Evolutionary conservation across 305 asterid genomes (phyloP), one percentile per base, ranked within the genome.

Genomic region (Fraxinus sp.): DNA sequence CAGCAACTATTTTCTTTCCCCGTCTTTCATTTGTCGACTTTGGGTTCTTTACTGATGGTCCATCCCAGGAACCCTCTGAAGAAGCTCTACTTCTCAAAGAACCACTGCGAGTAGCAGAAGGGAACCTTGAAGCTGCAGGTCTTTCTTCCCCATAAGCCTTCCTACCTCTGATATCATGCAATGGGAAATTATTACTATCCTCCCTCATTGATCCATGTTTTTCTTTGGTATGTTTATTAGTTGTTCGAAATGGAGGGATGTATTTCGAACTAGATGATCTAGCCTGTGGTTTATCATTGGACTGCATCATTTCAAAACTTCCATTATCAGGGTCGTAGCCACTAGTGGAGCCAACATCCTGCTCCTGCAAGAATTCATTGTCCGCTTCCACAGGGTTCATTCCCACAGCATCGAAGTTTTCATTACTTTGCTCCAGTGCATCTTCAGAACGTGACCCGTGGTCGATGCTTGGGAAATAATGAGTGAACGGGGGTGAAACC

Each of bases 11-110:
- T 86, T 91, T 95, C 87, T 92, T 95, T 41, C 95, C 98, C 76
- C 95, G 82, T 82, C 88, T 94, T 80, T 92, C 98, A 85, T 88
- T 94, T 24, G 89, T 62, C 20, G 96, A 88, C 84, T 91, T 93
- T 77, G 94, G 83, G 16, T 82, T 83, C 90, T 90, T 93, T 52
- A 83, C 89, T 1, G 97, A 88, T 32, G 92, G 90, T 55, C 95
- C 98, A 76, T 95, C 97, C 98, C 98, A 95, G 78, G 98, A 97
- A 90, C 97, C 90, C 89, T 97, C 98, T 11, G 98, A 95, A 81
- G 99, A 94, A 62, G 97, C 89, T 89, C 91, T 92, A 82, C 98
- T 94, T 89, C 97, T 92, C 76, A 90, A 77, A 36, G 99, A 88
- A 89, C 86, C 92, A 85, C 94, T 89, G 71, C 87, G 95, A 84